Base-by-base conservation (phyloP, 1,139 yeast genomes). In the Suhomyces yuchorum region DNA sequence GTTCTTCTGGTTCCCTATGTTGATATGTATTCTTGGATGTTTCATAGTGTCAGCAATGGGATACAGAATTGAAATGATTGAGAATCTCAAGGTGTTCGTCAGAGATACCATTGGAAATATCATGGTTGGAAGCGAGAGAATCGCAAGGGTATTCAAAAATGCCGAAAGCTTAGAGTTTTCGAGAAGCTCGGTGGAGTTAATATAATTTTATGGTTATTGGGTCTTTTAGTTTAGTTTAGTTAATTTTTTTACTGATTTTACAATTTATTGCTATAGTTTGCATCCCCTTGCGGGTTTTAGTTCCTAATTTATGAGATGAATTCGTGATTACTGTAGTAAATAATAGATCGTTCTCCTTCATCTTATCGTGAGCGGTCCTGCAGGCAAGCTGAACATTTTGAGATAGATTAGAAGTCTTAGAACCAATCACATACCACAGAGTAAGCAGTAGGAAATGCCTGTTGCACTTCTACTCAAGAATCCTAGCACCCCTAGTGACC, bases 1-100 rank as follows among this genome's bases (percentile, higher is more conserved):
- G 50, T 87, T 90, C 62, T 91, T 91, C 77, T 91, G 98, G 98
- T 67, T 87, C 51, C 95, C 95, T 3, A 73, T 84, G 32, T 72
- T 87, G 65, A 59, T 86, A 24, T 53, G 77, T 40, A 73, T 83
- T 15, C 56, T 82, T 2, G 76, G 85, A 1, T 67, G 81, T 43
- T 76, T 82, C 60, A 66, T 71, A 59, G 67, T 84, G 24, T 68
- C 77, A 50, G 73, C 76, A 32, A 73, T 83, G 60, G 87, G 88
- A 3, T 75, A 70, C 60, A 63, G 65, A 51, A 65, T 75, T 48
- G 72, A 71, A 51, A 51, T 64, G 44, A 68, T 75, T 44, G 80
- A 76, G 47, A 56, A 57, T 32, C 63, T 76, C 50, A 77, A 84
- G 57, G 78, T 73, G 43, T 66, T 70, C 42, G 66, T 79, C 7